Evolutionary conservation across 2,329 filamentous ascomycete genomes (phyloP).

Genomic region (Trichoderma endophyticum): DNA sequence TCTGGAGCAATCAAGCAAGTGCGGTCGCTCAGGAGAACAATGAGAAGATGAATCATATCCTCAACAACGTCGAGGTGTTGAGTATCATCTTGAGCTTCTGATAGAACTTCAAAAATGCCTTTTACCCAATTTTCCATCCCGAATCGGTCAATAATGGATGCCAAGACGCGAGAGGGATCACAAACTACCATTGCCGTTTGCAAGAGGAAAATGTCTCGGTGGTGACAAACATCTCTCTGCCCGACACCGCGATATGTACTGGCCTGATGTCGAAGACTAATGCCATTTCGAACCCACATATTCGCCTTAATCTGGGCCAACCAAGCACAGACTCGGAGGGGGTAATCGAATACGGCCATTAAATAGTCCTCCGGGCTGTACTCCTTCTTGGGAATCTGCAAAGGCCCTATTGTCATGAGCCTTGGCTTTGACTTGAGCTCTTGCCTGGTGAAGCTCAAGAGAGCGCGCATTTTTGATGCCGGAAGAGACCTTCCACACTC

Average conservation of each 20-base stretch:
- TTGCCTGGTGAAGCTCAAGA: conserved; percentile 69
- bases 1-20: conserved; percentile 70
- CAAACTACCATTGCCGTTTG: conserved; percentile 89
- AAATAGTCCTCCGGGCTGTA: conserved; percentile 72
- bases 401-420: conserved; percentile 52
- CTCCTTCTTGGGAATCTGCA: conserved; percentile 54
- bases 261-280: conserved; percentile 92
- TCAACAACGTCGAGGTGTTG: conserved; percentile 93
- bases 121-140: conserved; percentile 85
- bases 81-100: conserved; percentile 73
- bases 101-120: conserved; percentile 71
- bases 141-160: conserved; percentile 87
- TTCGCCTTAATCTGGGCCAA: conserved; percentile 96
- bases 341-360: conserved; percentile 87
- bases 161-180: conserved; percentile 76
- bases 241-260: conserved; percentile 87
- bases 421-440: conserved; percentile 65
- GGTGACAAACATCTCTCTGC: conserved; percentile 88
- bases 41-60: conserved; percentile 90
- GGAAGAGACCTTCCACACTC: conserved; percentile 80
- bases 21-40: conserved; percentile 85
- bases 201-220: conserved; percentile 89
- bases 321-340: conserved; percentile 91
- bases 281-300: conserved; percentile 98
- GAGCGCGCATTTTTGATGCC: conserved; percentile 59